Evolutionary conservation across 192 early-diverging fungal species (phyloP).

Genomic region (Coemansia sp.): DNA sequence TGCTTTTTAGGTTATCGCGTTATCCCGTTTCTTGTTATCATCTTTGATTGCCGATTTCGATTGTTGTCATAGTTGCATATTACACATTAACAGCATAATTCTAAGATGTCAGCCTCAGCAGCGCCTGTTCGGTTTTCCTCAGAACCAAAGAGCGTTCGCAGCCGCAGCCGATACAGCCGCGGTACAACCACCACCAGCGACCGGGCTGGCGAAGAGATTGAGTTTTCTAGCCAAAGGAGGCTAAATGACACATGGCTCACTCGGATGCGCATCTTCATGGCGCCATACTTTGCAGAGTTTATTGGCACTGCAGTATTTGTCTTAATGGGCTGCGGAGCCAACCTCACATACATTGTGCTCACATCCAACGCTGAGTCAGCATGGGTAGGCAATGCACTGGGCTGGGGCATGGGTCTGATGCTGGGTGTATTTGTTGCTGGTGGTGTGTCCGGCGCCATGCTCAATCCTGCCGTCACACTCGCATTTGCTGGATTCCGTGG

Average conservation of each 20-base stretch:
- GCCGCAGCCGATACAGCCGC: slow-evolving; percentile 13
- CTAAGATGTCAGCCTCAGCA: slow-evolving; percentile 16
- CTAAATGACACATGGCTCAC: slow-evolving; percentile 40
- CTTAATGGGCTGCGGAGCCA: slow-evolving; percentile 48
- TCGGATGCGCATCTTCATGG: slow-evolving; percentile 45
- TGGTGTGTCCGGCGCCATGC: slow-evolving; percentile 50
- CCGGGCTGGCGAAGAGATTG: slow-evolving; percentile 49
- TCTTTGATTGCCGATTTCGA: too few species aligned
- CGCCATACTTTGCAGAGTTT: slow-evolving; percentile 56
- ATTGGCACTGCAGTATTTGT: slow-evolving; percentile 51
- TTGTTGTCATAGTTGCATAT: slow-evolving; percentile 1
- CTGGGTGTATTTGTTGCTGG: slow-evolving; percentile 48
- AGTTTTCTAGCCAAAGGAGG: slow-evolving; percentile 41
- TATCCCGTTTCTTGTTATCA: too few species aligned
- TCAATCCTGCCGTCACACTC: slow-evolving; percentile 56
- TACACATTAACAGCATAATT: neutral
- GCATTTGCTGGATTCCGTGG: slow-evolving; percentile 53
- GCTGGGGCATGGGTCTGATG: slow-evolving; percentile 56
- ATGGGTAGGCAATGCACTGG: slow-evolving; percentile 54
- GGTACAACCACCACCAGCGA: slow-evolving; percentile 19
- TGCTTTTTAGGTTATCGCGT: too few species aligned
- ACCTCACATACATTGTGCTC: slow-evolving; percentile 41
- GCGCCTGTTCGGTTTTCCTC: slow-evolving; percentile 15
- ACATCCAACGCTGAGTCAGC: slow-evolving; percentile 52
- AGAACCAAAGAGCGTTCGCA: slow-evolving; percentile 6